Percentiles rank a stretch among this genome's conserved stretches.
phyloP scores from a whole-genome alignment of 768 basidiomycete species.

The Rhodotorula paludigena region DNA sequence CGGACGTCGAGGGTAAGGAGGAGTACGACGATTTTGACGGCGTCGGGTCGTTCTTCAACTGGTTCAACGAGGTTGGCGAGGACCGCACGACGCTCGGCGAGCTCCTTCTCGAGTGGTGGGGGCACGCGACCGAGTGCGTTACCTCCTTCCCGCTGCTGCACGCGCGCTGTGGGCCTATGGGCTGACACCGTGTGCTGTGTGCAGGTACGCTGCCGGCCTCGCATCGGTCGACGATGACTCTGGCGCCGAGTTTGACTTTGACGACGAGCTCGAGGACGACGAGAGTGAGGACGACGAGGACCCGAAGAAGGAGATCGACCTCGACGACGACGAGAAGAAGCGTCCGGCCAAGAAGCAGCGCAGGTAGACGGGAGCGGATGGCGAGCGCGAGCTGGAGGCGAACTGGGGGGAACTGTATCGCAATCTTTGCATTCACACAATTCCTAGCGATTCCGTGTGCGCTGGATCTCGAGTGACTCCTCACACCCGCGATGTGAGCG shows the following conservation, averaged over 20 bases:
- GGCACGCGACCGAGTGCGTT: conserved; percentile 31
- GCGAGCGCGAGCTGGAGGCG: no score
- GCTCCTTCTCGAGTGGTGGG: conserved; percentile 29
- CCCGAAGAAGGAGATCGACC: conserved; percentile 35
- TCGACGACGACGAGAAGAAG: conserved; percentile 29
- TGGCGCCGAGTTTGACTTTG: conserved; percentile 38
- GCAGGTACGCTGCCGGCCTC: conserved; percentile 36
- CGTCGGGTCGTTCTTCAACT: conserved; percentile 34
- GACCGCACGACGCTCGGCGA: conserved; percentile 25
- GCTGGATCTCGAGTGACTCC: no score
- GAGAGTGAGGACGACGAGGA: conserved; percentile 27
- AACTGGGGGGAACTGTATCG: no score
- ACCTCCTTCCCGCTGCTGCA: background rate
- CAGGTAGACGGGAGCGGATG: no score
- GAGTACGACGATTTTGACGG: conserved; percentile 30
- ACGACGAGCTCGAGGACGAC: conserved; percentile 32
- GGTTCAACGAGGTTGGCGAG: conserved; percentile 18
- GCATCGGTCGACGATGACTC: conserved; percentile 21
- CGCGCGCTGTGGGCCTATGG: no score
- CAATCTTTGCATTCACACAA: no score
- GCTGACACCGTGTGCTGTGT: background rate
- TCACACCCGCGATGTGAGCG: no score
- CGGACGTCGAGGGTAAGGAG: conserved; percentile 14
- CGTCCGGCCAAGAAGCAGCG: conserved; percentile 33
- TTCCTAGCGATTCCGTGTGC: no score